Base-by-base conservation (phyloP, 2,329 filamentous ascomycete genomes). In the Penicillium vulpinum region DNA sequence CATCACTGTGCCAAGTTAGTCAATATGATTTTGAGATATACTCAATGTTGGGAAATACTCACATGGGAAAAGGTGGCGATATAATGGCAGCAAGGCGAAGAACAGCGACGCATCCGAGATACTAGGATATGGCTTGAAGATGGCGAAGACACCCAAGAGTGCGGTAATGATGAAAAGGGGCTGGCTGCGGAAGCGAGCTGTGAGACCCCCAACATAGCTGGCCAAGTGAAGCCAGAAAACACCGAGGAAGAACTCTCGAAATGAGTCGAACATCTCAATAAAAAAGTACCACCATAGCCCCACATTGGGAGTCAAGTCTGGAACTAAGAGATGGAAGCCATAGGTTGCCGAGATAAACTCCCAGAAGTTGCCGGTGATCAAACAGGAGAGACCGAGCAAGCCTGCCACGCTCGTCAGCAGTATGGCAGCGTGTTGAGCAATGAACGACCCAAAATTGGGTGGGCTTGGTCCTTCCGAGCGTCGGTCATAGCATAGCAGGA, bases 231-330 rank as follows among this genome's bases (percentile, higher is more conserved):
- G 83, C 92, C 95, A 97, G 78, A 99, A 99, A 47, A 99, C 92
- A 53, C 90, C 94, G 3, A 99, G 84, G 81, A 97, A 99, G 81
- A 99, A 99, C 66, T 89, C 88, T 38, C 94, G 85, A 82, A 99
- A 99, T 1, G 92, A 93, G 77, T 99, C 94, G 73, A 99, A 99
- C 87, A 99, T 99, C 73, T 99, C 93, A 65, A 95, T 96, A 72
- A 99, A 97, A 78, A 99, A 99, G 77, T 99, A 99, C 94, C 94
- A 99, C 94, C 94, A 99, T 1, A 99, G 81, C 1, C 94, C 94
- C 29, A 95, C 89, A 64, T 97, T 99, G 13, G 94, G 94, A 0
- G 93, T 95, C 39, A 99, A 82, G 71, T 99, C 94, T 9, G 92
- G 91, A 3, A 99, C 84, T 1, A 94, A 86, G 36, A 99, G 83